Evolutionary conservation across 1,284 basidiomycete species (phyloP), one percentile per base, ranked within the genome.

Genomic region (Cystobasidiaceae sp.): DNA sequence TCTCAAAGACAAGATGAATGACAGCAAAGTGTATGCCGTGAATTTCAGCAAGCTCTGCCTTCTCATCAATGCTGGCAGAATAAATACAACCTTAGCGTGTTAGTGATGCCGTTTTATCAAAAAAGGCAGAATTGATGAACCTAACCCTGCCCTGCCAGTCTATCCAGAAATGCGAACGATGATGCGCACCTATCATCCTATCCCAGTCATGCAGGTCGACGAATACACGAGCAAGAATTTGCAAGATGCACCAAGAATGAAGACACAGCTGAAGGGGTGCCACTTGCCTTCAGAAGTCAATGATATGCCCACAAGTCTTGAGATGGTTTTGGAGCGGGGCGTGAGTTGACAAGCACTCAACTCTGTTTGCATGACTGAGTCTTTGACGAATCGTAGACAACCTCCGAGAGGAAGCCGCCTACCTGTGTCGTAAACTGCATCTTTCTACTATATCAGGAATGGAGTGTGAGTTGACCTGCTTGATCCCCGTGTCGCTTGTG

Each of bases 61-160:
- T 28, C 81, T 94, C 48, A 89, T 91, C 54, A 94, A 94, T 73
- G 86, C 93, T 52, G 91, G 91, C n/a, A 81, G 90, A 64, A 90
- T 94, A 76, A 94, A 93, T 75, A 93, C 91, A 25, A 93, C 92
- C 32, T 87, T 93, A 82, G 91, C 91, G 65, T 93, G 89, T 90
- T 76, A 80, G 86, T 79, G 17, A 25, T 45, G 4, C 46, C 25
- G 7, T 25, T n/a, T n/a, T n/a, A n/a, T n/a, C 55, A 52, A 68
- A 63, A 57, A n/a, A 28, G 4, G 23, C 19, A 21, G 37, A 6
- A 11, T 33, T 41, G 32, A 43, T 27, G 28, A 43, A n/a, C n/a
- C n/a, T n/a, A n/a, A n/a, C 7, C 17, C 3, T 27, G 7, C 28
- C 41, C 25, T 15, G 19, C 39, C 64, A 75, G 74, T 79, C 71